These are phyloP conservation scores for Quercus gilva DNA, from an alignment of 306 rosid species.

Conservation along the genomic window DNA sequence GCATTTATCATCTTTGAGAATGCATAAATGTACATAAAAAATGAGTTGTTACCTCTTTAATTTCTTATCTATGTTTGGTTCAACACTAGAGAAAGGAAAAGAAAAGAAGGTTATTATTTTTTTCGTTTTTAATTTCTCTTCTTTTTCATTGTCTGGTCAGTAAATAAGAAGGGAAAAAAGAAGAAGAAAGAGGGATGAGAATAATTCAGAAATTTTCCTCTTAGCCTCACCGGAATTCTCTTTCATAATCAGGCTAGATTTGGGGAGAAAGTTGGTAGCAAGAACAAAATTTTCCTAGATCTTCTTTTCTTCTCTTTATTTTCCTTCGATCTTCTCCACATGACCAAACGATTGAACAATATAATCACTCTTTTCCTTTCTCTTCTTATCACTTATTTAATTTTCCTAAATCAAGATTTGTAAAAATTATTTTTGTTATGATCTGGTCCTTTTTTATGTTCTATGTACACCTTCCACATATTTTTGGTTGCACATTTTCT, in stretches of 20 bases:
- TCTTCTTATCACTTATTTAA: not conserved
- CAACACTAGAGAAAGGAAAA: not conserved
- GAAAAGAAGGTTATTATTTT: not conserved
- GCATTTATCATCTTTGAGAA: not conserved
- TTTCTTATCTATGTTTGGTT: not conserved
- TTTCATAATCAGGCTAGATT: not conserved
- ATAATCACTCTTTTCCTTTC: not conserved
- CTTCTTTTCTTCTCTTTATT: not conserved
- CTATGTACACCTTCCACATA: not conserved
- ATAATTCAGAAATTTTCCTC: not conserved
- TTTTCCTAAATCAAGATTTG: not conserved
- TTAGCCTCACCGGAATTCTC: not conserved
- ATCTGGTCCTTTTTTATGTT: not conserved
- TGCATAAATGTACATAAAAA: not conserved
- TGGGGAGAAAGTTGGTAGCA: not conserved
- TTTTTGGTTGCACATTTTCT: not conserved
- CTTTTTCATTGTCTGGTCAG: not conserved
- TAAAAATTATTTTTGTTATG: not conserved
- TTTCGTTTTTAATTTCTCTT: not conserved
- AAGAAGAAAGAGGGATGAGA: not conserved
- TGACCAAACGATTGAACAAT: not conserved
- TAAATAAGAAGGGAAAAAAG: not conserved
- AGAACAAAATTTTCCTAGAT: not conserved
- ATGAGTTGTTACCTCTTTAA: not conserved
- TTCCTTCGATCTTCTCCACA: not conserved